A percentile compares a stretch with the other conserved stretches of the same genome.
phyloP scores from a whole-genome alignment of 139 green algal species.

The Ettlia oleoabundans region DNA sequence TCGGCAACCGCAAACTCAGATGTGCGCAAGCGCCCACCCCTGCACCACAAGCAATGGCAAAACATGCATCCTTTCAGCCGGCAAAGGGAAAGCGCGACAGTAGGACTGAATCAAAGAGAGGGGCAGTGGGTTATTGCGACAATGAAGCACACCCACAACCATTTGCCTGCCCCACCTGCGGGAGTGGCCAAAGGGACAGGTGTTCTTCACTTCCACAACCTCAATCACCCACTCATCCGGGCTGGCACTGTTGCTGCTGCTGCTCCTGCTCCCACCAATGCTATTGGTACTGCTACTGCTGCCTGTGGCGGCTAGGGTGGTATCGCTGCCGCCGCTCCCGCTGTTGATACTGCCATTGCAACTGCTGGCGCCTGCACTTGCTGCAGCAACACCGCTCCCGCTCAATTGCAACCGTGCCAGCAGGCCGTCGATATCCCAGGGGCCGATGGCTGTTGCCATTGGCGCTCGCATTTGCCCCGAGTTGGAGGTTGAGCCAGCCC shows the following conservation, averaged over 20 bases:
- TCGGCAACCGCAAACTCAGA: conserved; percentile 46
- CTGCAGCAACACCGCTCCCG: background rate
- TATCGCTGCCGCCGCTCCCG: background rate
- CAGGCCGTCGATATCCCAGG: conserved; percentile 24
- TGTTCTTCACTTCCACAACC: conserved; percentile 85
- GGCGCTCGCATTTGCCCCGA: background rate
- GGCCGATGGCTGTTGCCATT: background rate
- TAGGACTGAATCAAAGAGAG: no score
- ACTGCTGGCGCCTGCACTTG: background rate
- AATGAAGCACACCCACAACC: no score
- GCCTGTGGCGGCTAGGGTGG: background rate
- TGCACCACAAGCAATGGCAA: no score
- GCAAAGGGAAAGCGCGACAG: no score
- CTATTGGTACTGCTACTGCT: background rate
- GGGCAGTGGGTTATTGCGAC: no score
- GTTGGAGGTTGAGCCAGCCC: no score
- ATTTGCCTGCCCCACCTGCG: no score
- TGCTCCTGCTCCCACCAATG: background rate
- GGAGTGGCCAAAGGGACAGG: conserved; percentile 65
- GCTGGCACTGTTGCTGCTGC: background rate
- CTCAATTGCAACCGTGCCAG: conserved; percentile 26
- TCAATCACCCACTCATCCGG: conserved; percentile 40
- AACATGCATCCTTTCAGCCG: no score
- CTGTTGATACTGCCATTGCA: background rate
- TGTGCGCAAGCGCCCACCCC: conserved; percentile 19